Base-by-base conservation (phyloP, 2,329 filamentous ascomycete species). In the Pestalotiopsis sp. region DNA sequence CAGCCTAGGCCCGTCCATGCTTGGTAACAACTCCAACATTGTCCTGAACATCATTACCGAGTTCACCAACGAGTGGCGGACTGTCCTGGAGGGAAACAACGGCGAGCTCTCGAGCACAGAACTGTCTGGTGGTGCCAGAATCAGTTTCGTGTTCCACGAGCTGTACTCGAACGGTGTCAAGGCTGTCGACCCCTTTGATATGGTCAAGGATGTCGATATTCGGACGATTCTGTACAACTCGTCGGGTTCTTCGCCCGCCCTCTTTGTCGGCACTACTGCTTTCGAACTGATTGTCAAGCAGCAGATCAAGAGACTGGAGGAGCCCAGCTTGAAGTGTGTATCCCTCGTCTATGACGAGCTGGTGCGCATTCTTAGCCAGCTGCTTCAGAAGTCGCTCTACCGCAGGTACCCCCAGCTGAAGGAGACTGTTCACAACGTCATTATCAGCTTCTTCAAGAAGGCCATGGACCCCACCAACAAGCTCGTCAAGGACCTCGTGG, bases 61-160 rank as follows among this genome's bases (percentile, higher is more conserved):
- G 82, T 99, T 99, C 80, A 95, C 93, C 74, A 97, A 97, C 78
- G 96, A 99, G 80, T 99, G 97, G 89, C 90, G 95, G 75, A 97
- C 95, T 25, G 94, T 99, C 25, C 83, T 99, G 70, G 97, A 99
- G 74, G 96, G 96, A 75, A 97, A 97, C 83, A 98, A 97, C 82
- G 94, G 94, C 72, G 96, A 99, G 81, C 87, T 99, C 3, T 98
- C 96, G 27, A 97, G 94, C 82, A 89, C 93, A 1, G 96, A 99
- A 81, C 87, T 99, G 70, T 98, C 96, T 5, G 96, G 96, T 72
- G 96, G 96, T 84, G 96, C 96, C 66, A 92, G 96, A 89, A 99
- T 99, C 80, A 97, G 94, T 79, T 99, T 99, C 78, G 96, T 99
- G 60, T 99, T 98, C 88, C 96, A 99, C 82, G 96, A 99, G 81